Base-by-base conservation (phyloP, 2,329 filamentous ascomycete species). In the Colletotrichum lini region DNA sequence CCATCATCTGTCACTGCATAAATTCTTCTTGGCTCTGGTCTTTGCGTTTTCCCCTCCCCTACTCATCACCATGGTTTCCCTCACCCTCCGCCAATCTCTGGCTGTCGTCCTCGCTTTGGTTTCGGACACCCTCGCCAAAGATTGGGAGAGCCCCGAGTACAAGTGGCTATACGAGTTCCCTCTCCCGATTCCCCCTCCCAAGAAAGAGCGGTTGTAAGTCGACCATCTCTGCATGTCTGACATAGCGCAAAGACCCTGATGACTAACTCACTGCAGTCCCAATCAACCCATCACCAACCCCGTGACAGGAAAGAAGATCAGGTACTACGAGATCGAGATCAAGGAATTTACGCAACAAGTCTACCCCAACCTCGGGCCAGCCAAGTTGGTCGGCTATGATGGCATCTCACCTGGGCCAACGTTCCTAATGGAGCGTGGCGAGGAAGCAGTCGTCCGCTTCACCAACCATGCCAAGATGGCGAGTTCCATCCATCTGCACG, bases 321-420 rank as follows among this genome's bases (percentile, higher is more conserved):
- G 76, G 64, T 70, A 73, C 67, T 78, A 78, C 42, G 75, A 78
- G 69, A 72, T 78, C 10, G 70, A 75, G 54, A 76, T 77, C 72
- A 76, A 77, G 65, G 56, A 72, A 45, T 74, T 77, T 61, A 64
- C 62, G n/a, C 62, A 73, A 6, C 64, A 74, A 42, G 74, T 78
- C 7, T 78, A 78, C 38, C 77, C 76, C 8, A 72, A 63, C 60
- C 63, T 74, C 45, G 72, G 72, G 2, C 65, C 67, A 2, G 71
- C 75, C 35, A 76, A 69, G 15, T 69, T 79, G 3, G 73, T 75
- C 47, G 85, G 86, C 1, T 88, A 87, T 67, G 83, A 88, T 80
- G 86, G 86, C 30, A 80, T 82, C 12, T 79, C 80, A 8, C 86
- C 86, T 4, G 86, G 87, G 0, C 85, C 86, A 2, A 87, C 83